A percentile compares a stretch with the other conserved stretches of the same genome.
Conservation (phyloP, 2,329 filamentous ascomycete genomes). For the Clarireedia paspali region DNA sequence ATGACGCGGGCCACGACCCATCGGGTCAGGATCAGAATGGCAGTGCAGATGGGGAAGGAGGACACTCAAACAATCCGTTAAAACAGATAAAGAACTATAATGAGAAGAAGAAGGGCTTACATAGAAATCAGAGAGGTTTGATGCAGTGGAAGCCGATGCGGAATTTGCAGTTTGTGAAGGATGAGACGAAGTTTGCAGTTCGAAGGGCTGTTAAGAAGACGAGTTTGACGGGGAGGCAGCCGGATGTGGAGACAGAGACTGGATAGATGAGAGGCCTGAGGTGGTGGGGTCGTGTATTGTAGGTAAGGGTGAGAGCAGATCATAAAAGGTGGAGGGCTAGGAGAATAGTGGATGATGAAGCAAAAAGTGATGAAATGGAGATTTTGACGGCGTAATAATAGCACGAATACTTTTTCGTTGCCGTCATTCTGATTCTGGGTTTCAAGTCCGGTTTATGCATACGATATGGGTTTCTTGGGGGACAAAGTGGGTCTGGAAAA, state of each 20-base stretch:
- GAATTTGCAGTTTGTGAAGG: constrained; percentile 78
- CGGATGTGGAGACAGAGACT: constrained; percentile 30
- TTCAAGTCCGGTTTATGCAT: no score
- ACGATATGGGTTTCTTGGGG: no score
- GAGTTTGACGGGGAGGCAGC: constrained; percentile 71
- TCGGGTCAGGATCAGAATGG: not conserved
- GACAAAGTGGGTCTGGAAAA: no score
- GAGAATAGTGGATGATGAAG: no score
- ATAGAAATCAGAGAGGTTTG: constrained; percentile 78
- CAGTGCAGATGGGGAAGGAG: not conserved
- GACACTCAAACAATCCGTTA: constrained; percentile 41
- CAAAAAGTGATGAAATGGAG: no score
- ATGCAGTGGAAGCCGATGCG: constrained; percentile 95
- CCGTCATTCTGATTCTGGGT: no score
- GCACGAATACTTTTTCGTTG: no score
- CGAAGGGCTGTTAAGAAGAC: constrained; percentile 70
- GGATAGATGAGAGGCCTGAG: not conserved
- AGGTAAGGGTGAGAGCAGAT: no score
- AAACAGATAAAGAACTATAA: constrained; percentile 56
- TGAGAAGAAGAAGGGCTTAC: constrained; percentile 63
- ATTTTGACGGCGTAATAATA: no score
- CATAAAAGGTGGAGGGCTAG: no score
- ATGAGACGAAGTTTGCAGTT: constrained; percentile 74
- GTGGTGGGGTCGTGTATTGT: not conserved
- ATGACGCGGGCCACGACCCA: constrained; percentile 37